These are phyloP conservation scores for Suillus clintonianus DNA, from an alignment of 768 basidiomycete species.

Conservation along the genomic window DNA sequence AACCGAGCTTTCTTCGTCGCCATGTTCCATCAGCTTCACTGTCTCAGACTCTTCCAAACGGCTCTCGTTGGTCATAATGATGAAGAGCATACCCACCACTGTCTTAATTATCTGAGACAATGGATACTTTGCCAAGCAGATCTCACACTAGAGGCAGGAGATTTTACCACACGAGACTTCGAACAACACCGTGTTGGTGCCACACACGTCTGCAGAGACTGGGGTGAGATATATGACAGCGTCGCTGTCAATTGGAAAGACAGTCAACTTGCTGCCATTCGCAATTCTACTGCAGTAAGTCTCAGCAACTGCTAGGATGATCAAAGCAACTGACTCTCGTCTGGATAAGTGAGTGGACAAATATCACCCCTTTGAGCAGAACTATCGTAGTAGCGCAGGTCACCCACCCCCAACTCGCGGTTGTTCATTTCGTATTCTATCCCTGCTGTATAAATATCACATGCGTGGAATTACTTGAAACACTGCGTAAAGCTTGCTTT, in stretches of 20 bases:
- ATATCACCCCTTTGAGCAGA: neutral
- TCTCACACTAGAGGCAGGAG: constrained; percentile 29
- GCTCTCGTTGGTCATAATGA: neutral
- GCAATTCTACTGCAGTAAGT: neutral
- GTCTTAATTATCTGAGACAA: constrained; percentile 40
- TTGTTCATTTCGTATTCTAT: too few species aligned
- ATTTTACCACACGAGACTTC: constrained; percentile 31
- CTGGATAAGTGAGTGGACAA: neutral
- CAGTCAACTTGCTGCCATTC: neutral
- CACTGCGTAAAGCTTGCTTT: too few species aligned
- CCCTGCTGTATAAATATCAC: too few species aligned
- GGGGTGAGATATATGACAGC: constrained; percentile 17
- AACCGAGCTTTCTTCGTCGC: neutral
- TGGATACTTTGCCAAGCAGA: constrained; percentile 30
- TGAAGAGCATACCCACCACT: constrained; percentile 24
- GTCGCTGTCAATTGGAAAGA: neutral
- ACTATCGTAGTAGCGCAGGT: neutral
- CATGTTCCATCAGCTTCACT: neutral
- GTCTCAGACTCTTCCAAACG: neutral
- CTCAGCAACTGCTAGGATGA: neutral
- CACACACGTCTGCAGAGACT: constrained; percentile 22
- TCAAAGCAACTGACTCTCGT: neutral
- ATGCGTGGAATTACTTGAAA: too few species aligned
- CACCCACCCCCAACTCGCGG: too few species aligned
- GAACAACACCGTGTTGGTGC: constrained; percentile 19